phyloP scores from a whole-genome alignment of 2,329 filamentous ascomycete genomes.

The Paraphoma chrysanthemicola region DNA sequence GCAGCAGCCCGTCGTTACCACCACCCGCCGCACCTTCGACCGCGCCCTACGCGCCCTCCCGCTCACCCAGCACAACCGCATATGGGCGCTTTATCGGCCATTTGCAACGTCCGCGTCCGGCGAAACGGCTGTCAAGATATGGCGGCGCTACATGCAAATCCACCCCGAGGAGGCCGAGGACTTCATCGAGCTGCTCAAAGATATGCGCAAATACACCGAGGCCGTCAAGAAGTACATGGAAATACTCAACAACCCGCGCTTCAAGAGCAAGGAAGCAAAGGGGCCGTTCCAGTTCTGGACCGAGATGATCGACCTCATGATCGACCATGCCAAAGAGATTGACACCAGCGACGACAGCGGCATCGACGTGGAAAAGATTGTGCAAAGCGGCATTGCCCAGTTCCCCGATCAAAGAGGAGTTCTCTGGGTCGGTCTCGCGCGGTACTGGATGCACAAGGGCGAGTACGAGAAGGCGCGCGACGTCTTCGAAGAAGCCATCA shows the following conservation, averaged over 20 bases:
- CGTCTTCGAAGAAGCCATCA: slow-evolving; percentile 94
- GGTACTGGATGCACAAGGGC: slow-evolving; percentile 93
- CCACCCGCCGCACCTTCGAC: slow-evolving; percentile 88
- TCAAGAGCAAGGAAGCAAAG: slow-evolving; percentile 91
- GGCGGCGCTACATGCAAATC: slow-evolving; percentile 95
- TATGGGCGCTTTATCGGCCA: slow-evolving; percentile 89
- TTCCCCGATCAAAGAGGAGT: slow-evolving; percentile 96
- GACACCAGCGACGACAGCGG: slow-evolving; percentile 80
- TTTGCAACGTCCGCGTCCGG: slow-evolving; percentile 93
- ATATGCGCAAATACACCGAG: slow-evolving; percentile 85
- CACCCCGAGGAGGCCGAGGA: slow-evolving; percentile 96
- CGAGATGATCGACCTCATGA: slow-evolving; percentile 94
- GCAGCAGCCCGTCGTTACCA: slow-evolving; percentile 88
- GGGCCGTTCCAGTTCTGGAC: slow-evolving; percentile 97
- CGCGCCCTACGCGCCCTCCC: slow-evolving; percentile 89
- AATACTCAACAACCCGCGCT: slow-evolving; percentile 87
- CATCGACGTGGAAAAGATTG: slow-evolving; percentile 89
- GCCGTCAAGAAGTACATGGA: slow-evolving; percentile 91
- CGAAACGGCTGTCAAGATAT: slow-evolving; percentile 89
- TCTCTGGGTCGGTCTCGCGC: slow-evolving; percentile 91
- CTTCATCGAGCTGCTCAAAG: slow-evolving; percentile 86
- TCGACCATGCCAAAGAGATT: slow-evolving; percentile 87
- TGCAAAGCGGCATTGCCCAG: slow-evolving; percentile 86
- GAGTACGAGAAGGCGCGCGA: slow-evolving; percentile 93
- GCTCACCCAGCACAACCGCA: slow-evolving; percentile 91